Base-by-base conservation (phyloP, 257 asterid species). In the Fraxinus excelsior region DNA sequence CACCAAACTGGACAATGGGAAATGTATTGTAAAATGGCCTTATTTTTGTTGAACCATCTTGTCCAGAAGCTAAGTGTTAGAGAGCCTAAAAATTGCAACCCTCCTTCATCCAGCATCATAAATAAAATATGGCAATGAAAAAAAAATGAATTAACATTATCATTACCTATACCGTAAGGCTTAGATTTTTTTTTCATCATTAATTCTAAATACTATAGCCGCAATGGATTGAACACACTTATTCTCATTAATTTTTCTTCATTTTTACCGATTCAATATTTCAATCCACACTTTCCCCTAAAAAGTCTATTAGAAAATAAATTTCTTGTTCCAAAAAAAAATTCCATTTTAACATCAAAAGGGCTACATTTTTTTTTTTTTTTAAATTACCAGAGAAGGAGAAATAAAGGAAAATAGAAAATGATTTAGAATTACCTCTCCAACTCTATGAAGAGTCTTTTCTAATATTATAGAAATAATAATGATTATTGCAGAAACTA, bases 391-490 rank as follows among this genome's bases (percentile, higher is more conserved):
- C 19, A n/a, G 53, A 28, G 1, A 28, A 9, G 28, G 25, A 12
- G 46, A 67, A 23, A 29, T 28, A 28, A 28, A 28, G 31, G 31
- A 25, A 51, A 3, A 46, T 28, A 35, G 11, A 35, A 26, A 12
- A 13, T 0, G 11, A 23, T n/a, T 0, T 4, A 19, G 53, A 21
- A 64, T 37, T 85, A 91, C 97, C 86, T 80, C 70, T 10, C 89
- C 87, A 3, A 90, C 75, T 78, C 56, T 73, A 73, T 92, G 96
- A 72, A 92, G 85, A 67, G 80, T 77, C 80, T 86, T 89, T 83
- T 92, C 97, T 85, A 92, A 72, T 56, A 86, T 0, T 46, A 90
- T 91, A 29, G 97, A 92, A 76, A 92, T 82, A 1, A 89, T 2
- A 75, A 92, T 76, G 74, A 92, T 92, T 79, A 92, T 79, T 13